Evolutionary conservation across 2,329 filamentous ascomycete genomes (phyloP), one percentile per base, ranked within the genome.

Genomic region (Fusarium pseudoanthophilum): DNA sequence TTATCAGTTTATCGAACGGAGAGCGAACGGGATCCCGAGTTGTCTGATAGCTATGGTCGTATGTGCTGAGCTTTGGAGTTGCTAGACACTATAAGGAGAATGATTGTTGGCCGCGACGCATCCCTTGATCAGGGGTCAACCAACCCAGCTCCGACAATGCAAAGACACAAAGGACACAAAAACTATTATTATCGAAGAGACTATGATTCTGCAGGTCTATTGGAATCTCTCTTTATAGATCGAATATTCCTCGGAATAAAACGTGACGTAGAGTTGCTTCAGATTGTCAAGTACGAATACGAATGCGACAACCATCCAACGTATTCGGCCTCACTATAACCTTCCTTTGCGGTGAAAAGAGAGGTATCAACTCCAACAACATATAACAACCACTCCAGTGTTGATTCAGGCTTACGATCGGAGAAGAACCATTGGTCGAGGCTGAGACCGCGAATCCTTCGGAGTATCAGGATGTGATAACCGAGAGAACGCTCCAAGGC

Each of bases 11-110:
- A 67, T 67, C 64, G 62, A 67, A 67, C 62, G 65, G 65, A 69
- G 67, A 69, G 65, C 67, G 65, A 59, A 69, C 67, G 67, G 67
- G 67, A 69, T 69, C 67, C 67, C 65, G 67, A 69, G 67, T 65
- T 65, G 9, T 69, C 67, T 69, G 52, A 69, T 69, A 69, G 67
- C 45, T 69, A 69, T 69, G 67, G 65, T 59, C 67, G 65, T 69
- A 69, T 69, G 65, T 69, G 52, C 32, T 48, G 36, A 21, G 21
- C 5, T 7, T 7, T 7, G 15, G 5, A n/a, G 30, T 24, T 64
- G 20, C 26, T 7, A 30, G 57, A 5, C 8, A 7, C 2, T 37
- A 64, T 42, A 10, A 34, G 18, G 26, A 16, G 37, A 11, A 20
- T 11, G 21, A 10, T 36, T 8, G 14, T 36, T 14, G 21, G 21